Base-by-base conservation (phyloP, 495 filamentous ascomycete species). In the Chaetomium tenue region DNA sequence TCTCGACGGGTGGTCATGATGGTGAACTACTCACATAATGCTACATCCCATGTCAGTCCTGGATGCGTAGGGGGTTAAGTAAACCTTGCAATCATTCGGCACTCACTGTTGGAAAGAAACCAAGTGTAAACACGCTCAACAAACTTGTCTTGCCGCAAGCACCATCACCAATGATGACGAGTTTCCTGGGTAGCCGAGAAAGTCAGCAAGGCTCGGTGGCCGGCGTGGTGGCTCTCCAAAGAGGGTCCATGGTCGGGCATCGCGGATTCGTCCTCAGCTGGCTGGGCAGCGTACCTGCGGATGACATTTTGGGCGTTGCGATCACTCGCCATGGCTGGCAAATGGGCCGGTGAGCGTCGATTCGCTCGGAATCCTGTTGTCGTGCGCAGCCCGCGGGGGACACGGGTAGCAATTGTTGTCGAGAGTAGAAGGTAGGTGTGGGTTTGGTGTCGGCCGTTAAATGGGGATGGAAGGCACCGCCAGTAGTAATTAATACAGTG, bases 101-200 rank as follows among this genome's bases (percentile, higher is more conserved):
- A 85, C 91, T 80, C 83, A 98, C 94, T 64, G 93, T 95, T 72
- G 94, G 94, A 71, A 99, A 99, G 77, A 97, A 98, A 23, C 94
- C 94, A 53, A 99, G 83, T 12, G 94, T 99, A 77, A 99, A 99
- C 64, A 99, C 94, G 75, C 93, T 97, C 66, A 99, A 82, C 65
- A 99, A 80, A 87, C 90, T 95, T 48, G 94, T 99, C 80, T 99
- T 99, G 64, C 94, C 94, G 80, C 94, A 99, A 65, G 94, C 94
- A 80, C 94, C 94, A 75, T 99, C 94, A 50, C 94, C 94, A 70
- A 99, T 99, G 63, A 99, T 99, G 68, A 99, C 94, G 74, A 99
- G 81, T 80, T 99, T 99, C 81, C 94, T 99, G 9, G 12, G 52
- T 26, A 56, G 37, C 2, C 37, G 15, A 22, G 20, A 22, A 26